Evolutionary conservation across 1,284 basidiomycete species (phyloP), one percentile per base, ranked within the genome.

Genomic region (Ceraceosorus bombacis): DNA sequence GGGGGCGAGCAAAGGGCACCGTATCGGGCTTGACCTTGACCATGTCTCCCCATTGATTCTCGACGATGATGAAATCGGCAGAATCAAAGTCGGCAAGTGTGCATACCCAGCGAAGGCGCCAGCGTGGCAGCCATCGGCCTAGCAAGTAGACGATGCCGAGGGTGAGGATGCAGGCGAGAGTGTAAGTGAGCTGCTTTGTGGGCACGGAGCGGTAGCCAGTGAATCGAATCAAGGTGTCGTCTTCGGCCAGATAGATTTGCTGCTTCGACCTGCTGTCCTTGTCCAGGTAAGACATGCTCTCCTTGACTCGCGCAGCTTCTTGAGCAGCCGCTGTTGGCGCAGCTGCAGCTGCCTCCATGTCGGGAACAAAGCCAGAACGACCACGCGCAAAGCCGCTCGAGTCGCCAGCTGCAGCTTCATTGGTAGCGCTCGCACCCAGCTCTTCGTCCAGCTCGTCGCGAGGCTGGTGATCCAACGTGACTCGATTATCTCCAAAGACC

Each of bases 51-150:
- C 67, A 77, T 57, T 77, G 74, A 51, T 75, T 76, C 84, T 98
- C 92, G 55, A 96, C 86, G 27, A 95, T 87, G 55, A 98, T 83
- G 78, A 81, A 82, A 52, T 81, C 80, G 8, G 86, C 83, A 58
- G 88, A 82, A 51, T 85, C 85, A 72, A 98, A 99, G 4, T 88
- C 85, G 57, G 84, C 87, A 78, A 94, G 89, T 57, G 81, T 82
- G 1, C 90, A 85, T n/a, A 90, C 87, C 82, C 86, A 92, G 43
- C 84, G 84, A 55, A 98, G 83, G 89, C 93, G 95, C 49, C 92
- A 71, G 4, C 82, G 84, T 53, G 95, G 94, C 68, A 95, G 85
- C 95, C 95, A 99, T 70, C 92, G 86, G 1, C 91, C 91, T 5
- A 95, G 78, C 12, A 98, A 82, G 7, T 85, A 87, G 41, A 97